Evolutionary conservation across 495 filamentous ascomycete species (phyloP), one percentile per base, ranked within the genome.

Genomic region (Aspergillus cristatus): DNA sequence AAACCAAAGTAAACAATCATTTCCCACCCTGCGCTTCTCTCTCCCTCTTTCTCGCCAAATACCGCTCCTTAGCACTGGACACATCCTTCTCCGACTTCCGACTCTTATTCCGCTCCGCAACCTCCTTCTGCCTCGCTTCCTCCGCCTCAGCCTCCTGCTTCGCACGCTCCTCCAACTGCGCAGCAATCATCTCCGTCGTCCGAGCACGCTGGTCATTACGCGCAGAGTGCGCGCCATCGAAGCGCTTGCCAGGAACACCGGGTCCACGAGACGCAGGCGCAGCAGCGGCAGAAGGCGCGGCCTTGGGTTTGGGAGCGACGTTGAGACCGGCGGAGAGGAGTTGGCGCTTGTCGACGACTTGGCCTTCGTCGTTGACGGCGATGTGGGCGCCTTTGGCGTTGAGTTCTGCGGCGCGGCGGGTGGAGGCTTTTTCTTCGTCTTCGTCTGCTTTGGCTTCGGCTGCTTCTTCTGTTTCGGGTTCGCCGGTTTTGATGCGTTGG

Each of bases 331-430:
- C 90, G 33, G 74, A 80, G 11, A 98, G 71, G 13, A 98, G 62
- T 50, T 96, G 84, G 14, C 90, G 74, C 68, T 95, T 96, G 52
- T 98, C 91, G 14, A 94, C 83, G 3, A 98, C 81, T 51, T 93
- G 78, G 0, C 93, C 91, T 32, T 97, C 91, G 44, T 97, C 91
- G 49, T 96, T 97, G 47, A 94, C 59, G 11, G 77, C 70, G 41
- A 95, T 73, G 11, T 71, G 66, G 4, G 76, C 78, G 2, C 84
- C 89, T 35, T 55, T 61, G 16, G 75, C 72, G 45, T 84, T 84
- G 44, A 91, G 71, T 47, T 94, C 82, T 32, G 68, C 72, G 2
- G 85, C 84, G 16, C 81, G 44, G 29, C 94, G 78, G 7, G 74
- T 76, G 32, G 81, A 84, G 1, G 74, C 74, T 63, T 87, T 85